Conservation (phyloP, 495 filamentous ascomycete species). For the Sordaria brevicollis region DNA sequence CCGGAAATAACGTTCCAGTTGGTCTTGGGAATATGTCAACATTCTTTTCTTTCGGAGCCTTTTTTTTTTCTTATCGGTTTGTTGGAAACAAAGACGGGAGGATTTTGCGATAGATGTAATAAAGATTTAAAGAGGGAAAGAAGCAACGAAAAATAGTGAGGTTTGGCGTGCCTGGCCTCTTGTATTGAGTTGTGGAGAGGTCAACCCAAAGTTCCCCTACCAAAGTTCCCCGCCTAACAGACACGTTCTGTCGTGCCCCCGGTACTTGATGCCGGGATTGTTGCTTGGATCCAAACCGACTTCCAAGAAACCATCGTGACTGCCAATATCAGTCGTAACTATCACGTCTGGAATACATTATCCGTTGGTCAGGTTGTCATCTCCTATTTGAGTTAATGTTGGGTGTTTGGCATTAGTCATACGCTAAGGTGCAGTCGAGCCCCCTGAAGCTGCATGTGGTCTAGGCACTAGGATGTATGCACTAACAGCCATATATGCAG, state of each 20-base stretch:
- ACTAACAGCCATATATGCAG: too few relatives aligned
- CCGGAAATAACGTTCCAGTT: constrained; percentile 25
- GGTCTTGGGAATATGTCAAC: constrained; percentile 14
- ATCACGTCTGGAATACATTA: background rate
- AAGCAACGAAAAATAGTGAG: background rate
- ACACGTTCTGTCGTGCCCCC: background rate
- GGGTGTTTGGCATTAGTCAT: background rate
- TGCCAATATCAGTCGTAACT: background rate
- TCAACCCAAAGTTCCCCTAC: background rate
- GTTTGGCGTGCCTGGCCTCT: background rate
- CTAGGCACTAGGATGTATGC: too few relatives aligned
- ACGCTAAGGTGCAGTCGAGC: background rate
- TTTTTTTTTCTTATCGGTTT: background rate
- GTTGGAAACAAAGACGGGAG: background rate
- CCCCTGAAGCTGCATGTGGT: too few relatives aligned
- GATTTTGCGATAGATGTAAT: background rate
- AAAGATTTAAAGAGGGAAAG: background rate
- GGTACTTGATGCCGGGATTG: background rate
- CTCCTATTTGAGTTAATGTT: background rate
- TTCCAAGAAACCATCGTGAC: background rate
- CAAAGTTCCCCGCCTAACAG: background rate
- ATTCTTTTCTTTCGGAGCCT: background rate
- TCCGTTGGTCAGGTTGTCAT: background rate
- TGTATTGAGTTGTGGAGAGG: background rate
- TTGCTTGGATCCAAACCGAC: background rate